Conservation (phyloP, 768 basidiomycete species). For the Inosperma sp. region DNA sequence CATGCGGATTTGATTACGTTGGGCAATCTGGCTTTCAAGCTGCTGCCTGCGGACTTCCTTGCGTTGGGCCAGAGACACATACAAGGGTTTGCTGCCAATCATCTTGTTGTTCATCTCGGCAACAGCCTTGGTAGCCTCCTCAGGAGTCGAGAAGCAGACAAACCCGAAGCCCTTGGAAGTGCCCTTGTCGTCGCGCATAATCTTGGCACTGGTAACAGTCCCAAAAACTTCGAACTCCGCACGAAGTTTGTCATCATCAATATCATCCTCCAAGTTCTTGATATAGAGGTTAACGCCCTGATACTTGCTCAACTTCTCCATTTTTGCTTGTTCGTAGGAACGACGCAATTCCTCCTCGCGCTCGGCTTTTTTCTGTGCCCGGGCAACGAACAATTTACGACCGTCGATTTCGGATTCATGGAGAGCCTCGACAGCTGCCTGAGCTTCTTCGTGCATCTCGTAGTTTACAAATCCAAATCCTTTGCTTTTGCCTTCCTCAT, state of each 20-base stretch:
- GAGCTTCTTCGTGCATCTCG: conserved; percentile 88
- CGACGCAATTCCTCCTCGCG: conserved; percentile 94
- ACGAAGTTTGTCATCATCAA: conserved; percentile 96
- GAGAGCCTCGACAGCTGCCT: conserved; percentile 81
- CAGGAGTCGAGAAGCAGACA: conserved; percentile 97
- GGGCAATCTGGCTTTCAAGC: conserved; percentile 96
- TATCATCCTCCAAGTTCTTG: conserved; percentile 98
- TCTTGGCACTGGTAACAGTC: conserved; percentile 96
- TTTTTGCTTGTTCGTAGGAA: conserved; percentile 91
- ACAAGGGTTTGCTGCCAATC: conserved; percentile 97
- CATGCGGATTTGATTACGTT: conserved; percentile 95
- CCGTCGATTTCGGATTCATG: conserved; percentile 83
- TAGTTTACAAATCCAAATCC: conserved; percentile 99
- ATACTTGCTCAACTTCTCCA: conserved; percentile 97
- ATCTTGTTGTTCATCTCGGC: conserved; percentile 99
- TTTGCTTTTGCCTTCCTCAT: conserved; percentile 89
- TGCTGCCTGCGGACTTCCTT: conserved; percentile 98
- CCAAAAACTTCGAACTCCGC: conserved; percentile 96
- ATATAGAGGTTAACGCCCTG: conserved; percentile 99
- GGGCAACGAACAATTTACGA: conserved; percentile 89
- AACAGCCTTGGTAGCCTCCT: conserved; percentile 98
- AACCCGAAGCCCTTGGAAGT: conserved; percentile 97
- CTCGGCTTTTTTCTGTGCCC: conserved; percentile 98
- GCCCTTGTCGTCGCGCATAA: conserved; percentile 96
- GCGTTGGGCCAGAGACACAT: conserved; percentile 97